phyloP scores from a whole-genome alignment of 192 early-diverging fungal species.

The Thamnidium elegans region DNA sequence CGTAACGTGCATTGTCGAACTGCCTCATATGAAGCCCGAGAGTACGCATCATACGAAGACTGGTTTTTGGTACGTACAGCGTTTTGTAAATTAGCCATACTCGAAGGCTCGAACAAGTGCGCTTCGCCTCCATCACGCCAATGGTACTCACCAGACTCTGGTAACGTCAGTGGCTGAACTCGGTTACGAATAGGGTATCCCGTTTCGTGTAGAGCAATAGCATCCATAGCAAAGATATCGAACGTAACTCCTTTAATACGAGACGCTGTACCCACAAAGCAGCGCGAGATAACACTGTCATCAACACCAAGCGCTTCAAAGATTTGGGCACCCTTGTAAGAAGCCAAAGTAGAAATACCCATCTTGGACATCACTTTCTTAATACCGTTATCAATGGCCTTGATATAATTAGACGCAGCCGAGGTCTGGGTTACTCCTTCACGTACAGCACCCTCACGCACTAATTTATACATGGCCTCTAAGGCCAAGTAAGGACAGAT shows the following conservation, averaged over 20 bases:
- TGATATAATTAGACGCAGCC: conserved; percentile 80
- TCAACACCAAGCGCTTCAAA: conserved; percentile 96
- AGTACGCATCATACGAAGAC: conserved; percentile 82
- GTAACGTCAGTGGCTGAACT: conserved; percentile 64
- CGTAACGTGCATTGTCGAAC: conserved; percentile 92
- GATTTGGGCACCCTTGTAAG: conserved; percentile 98
- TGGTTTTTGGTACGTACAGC: conserved; percentile 92
- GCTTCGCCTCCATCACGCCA: conserved; percentile 91
- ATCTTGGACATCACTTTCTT: conserved; percentile 99
- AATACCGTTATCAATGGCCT: conserved; percentile 91
- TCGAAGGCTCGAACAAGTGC: conserved; percentile 88
- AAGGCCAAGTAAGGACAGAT: conserved; percentile 91
- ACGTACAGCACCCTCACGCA: conserved; percentile 74
- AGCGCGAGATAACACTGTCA: conserved; percentile 79
- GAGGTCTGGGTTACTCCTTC: conserved; percentile 61
- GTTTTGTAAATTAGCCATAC: conserved; percentile 91
- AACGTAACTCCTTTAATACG: conserved; percentile 89
- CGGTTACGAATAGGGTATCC: conserved; percentile 78
- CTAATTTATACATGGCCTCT: conserved; percentile 87
- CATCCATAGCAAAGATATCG: conserved; percentile 80
- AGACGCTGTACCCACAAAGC: conserved; percentile 94
- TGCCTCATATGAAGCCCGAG: conserved; percentile 71
- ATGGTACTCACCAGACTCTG: conserved; percentile 95
- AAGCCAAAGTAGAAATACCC: conserved; percentile 97
- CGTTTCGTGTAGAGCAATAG: conserved; percentile 78